Evolutionary conservation across 176 grass and related monocot genomes (phyloP).

Genomic region (Avena insularis): DNA sequence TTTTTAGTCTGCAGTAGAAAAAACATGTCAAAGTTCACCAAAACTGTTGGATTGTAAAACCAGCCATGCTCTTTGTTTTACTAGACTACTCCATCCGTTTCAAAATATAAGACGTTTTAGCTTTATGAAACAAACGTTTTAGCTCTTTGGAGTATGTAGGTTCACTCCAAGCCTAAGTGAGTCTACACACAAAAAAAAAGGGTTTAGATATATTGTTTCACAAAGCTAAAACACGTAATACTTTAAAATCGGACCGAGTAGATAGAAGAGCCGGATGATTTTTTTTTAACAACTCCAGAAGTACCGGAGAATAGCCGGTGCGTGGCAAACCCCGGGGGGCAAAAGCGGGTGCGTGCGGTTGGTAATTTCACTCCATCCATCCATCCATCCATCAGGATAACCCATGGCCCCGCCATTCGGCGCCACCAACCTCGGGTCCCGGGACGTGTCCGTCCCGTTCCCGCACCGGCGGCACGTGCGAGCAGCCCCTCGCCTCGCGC

Average conservation of each 20-base stretch:
- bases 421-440: constrained; percentile 3
- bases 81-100: too few relatives aligned
- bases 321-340: not conserved
- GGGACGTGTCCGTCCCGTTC: not conserved
- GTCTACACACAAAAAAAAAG: too few relatives aligned
- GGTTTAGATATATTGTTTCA: too few relatives aligned
- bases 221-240: too few relatives aligned
- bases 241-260: too few relatives aligned
- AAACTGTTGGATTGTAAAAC: not conserved
- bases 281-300: not conserved
- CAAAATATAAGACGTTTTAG: too few relatives aligned
- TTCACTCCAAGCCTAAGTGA: too few relatives aligned
- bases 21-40: not conserved
- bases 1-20: not conserved
- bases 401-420: not conserved
- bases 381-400: not conserved
- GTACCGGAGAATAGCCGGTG: too few relatives aligned
- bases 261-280: not conserved
- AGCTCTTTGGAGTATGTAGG: too few relatives aligned
- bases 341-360: not conserved
- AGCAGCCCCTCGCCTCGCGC: not conserved
- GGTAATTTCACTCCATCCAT: not conserved
- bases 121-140: too few relatives aligned
- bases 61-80: not conserved
- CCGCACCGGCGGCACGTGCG: not conserved